phyloP scores from a whole-genome alignment of 1,284 basidiomycete genomes.

The Cutaneotrichosporon arboriforme region DNA sequence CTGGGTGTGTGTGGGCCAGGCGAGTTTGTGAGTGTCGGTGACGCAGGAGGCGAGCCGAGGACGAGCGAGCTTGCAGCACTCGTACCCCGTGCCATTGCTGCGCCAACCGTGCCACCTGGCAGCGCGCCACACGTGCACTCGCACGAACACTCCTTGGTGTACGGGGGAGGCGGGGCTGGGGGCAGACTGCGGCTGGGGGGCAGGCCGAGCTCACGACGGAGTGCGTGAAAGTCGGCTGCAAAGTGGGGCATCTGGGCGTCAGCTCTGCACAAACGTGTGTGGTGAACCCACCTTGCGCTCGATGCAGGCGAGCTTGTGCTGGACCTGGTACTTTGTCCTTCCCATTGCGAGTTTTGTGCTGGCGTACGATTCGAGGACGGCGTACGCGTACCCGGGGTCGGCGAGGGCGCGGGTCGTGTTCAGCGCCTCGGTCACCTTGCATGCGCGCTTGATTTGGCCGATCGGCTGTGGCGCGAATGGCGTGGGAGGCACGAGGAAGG shows the following conservation, averaged over 20 bases:
- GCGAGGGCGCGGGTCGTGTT: constrained; percentile 13
- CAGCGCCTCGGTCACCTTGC: neutral
- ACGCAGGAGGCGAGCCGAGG: no score
- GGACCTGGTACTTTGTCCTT: constrained; percentile 17
- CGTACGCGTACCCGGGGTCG: constrained; percentile 16
- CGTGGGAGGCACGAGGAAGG: no score
- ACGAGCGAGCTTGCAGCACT: no score
- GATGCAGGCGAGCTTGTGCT: constrained; percentile 29
- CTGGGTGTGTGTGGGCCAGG: no score
- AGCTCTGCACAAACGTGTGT: neutral
- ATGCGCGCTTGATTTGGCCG: neutral
- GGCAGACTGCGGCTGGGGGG: constrained; percentile 6
- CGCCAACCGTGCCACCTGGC: neutral
- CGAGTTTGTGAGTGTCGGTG: no score
- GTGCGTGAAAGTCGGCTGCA: constrained; percentile 13
- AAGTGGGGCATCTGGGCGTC: constrained; percentile 15
- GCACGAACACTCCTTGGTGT: constrained; percentile 9
- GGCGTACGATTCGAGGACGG: constrained; percentile 11
- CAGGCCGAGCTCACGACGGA: constrained; percentile 12
- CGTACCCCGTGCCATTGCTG: neutral
- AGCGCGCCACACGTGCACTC: constrained; percentile 10
- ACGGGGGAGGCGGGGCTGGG: constrained; percentile 5
- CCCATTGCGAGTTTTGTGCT: constrained; percentile 3
- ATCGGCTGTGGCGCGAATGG: neutral
- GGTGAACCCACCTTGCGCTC: constrained; percentile 28